A percentile compares a stretch with the other conserved stretches of the same genome.
Evolutionary conservation across 768 basidiomycete genomes (phyloP).

Genomic region (Botryobasidium botryosum): DNA sequence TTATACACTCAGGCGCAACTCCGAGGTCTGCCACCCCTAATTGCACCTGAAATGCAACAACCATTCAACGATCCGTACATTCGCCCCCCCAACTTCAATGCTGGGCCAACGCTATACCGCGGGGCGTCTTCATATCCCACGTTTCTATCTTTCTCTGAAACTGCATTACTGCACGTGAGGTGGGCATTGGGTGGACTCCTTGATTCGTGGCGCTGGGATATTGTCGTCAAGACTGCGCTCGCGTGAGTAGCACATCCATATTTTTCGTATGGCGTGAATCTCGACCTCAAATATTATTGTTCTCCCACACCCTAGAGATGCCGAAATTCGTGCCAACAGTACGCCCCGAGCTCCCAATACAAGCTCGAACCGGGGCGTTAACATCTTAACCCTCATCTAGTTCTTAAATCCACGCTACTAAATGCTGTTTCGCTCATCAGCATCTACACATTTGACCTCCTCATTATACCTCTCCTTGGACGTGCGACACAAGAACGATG

Average conservation of each 20-base stretch:
- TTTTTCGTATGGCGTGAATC: too few species aligned
- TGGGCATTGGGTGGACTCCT: slow-evolving; percentile 44
- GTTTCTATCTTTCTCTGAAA: slow-evolving; percentile 48
- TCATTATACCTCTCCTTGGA: slow-evolving; percentile 50
- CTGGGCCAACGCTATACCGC: too few species aligned
- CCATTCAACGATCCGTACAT: too few species aligned
- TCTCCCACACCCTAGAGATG: slow-evolving; percentile 37
- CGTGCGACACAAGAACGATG: slow-evolving; percentile 35
- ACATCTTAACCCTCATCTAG: background rate
- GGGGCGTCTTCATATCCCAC: too few species aligned
- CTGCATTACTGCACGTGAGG: slow-evolving; percentile 38
- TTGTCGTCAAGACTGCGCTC: slow-evolving; percentile 37
- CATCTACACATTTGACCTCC: slow-evolving; percentile 57
- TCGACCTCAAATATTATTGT: too few species aligned
- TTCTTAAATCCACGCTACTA: slow-evolving; percentile 47
- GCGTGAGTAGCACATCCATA: slow-evolving; percentile 36
- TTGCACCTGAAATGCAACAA: too few species aligned
- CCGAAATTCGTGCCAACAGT: slow-evolving; percentile 51
- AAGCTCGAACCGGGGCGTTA: background rate
- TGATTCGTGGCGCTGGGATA: slow-evolving; percentile 60
- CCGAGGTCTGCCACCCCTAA: too few species aligned
- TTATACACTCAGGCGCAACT: too few species aligned
- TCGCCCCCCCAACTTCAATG: too few species aligned
- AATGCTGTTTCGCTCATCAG: slow-evolving; percentile 55
- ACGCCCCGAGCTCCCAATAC: background rate